Conservation (phyloP, 176 grass and related monocot species). For the Poa pratensis region DNA sequence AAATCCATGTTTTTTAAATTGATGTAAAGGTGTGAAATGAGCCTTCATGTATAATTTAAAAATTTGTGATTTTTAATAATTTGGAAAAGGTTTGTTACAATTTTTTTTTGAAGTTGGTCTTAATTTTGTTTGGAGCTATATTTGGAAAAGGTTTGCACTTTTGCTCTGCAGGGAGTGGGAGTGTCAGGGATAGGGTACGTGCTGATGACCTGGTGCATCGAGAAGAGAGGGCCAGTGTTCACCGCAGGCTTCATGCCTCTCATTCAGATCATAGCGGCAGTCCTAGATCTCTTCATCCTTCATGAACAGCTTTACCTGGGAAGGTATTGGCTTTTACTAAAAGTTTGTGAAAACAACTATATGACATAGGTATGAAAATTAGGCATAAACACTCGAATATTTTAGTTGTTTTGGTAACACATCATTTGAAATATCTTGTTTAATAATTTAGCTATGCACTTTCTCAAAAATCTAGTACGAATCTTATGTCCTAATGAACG, state of each 20-base stretch:
- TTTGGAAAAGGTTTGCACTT: too few relatives aligned
- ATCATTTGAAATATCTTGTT: not conserved
- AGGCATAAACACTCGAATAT: not conserved
- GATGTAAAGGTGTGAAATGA: too few relatives aligned
- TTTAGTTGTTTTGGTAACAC: not conserved
- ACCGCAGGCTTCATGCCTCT: slow-evolving; percentile 72
- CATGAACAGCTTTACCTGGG: slow-evolving; percentile 64
- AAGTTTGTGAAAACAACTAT: not conserved
- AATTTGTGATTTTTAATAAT: too few relatives aligned
- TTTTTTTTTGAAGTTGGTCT: too few relatives aligned
- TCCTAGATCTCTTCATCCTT: slow-evolving; percentile 59
- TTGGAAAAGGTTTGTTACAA: too few relatives aligned
- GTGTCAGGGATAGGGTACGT: slow-evolving; percentile 63
- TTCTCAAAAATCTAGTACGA: not conserved
- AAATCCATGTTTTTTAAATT: too few relatives aligned
- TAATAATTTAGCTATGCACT: not conserved
- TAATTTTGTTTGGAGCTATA: too few relatives aligned
- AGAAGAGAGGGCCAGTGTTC: slow-evolving; percentile 70
- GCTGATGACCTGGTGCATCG: slow-evolving; percentile 71
- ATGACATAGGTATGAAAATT: not conserved
- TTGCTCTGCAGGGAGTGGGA: slow-evolving; percentile 51
- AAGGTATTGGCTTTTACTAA: slow-evolving; percentile 37
- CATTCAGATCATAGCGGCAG: slow-evolving; percentile 65
- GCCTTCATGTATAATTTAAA: too few relatives aligned
- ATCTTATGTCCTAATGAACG: not conserved